Percentiles rank a stretch among this genome's conserved stretches.
Conservation (phyloP, 805 yeast species). For the Sungouiozyma intestinalis region DNA sequence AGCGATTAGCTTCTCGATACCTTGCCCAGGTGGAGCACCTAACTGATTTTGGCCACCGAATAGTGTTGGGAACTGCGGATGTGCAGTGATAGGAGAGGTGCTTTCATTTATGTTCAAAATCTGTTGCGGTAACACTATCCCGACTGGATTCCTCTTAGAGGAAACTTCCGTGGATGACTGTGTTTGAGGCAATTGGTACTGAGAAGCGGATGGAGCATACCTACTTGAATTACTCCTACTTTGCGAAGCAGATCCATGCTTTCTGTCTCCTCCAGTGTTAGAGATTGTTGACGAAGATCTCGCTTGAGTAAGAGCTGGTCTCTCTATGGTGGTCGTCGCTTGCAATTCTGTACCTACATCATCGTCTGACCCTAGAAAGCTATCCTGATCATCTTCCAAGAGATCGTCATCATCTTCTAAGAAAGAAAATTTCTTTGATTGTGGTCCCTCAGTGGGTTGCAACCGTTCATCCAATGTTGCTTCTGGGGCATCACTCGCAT, state of each 20-base stretch:
- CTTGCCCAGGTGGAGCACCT: constrained; percentile 9
- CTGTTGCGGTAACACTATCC: constrained; percentile 14
- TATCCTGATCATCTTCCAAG: constrained; percentile 33
- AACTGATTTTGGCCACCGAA: not conserved
- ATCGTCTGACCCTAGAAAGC: constrained; percentile 25
- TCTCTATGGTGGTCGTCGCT: not conserved
- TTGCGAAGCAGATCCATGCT: not conserved
- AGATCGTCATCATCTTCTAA: constrained; percentile 37
- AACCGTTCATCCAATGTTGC: not conserved
- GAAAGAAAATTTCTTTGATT: constrained; percentile 26
- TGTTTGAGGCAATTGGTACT: not conserved
- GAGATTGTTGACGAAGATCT: not conserved
- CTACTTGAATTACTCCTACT: not conserved
- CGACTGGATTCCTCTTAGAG: not conserved
- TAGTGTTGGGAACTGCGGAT: not conserved
- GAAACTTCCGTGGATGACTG: not conserved
- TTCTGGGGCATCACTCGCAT: not conserved
- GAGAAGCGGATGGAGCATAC: not conserved
- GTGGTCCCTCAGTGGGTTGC: not conserved
- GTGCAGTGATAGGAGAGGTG: not conserved
- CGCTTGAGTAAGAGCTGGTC: not conserved
- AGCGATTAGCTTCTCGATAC: constrained; percentile 29
- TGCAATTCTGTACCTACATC: constrained; percentile 5
- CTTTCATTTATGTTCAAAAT: not conserved
- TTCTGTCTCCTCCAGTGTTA: not conserved